Conservation (phyloP, 163 green algal species). For the Chlamydomonas reinhardtii region DNA sequence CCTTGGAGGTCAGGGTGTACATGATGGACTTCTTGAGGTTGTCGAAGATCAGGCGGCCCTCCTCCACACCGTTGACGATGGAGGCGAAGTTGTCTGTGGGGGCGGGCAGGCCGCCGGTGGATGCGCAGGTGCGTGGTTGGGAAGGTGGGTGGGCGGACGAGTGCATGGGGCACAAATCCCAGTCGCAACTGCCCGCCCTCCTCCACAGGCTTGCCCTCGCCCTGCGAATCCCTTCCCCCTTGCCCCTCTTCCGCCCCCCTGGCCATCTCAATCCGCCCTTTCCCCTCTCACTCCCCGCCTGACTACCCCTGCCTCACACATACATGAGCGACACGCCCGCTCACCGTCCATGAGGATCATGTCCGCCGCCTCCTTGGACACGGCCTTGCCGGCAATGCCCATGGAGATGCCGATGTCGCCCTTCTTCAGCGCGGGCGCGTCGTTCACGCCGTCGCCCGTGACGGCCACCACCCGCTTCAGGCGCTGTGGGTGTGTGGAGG, state of each 20-base stretch:
- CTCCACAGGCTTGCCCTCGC: too few species aligned
- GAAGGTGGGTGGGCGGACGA: slow-evolving; percentile 16
- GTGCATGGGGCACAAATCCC: too few species aligned
- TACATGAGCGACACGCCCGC: slow-evolving; percentile 38
- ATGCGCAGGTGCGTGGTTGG: too few species aligned
- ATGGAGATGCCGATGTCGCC: slow-evolving; percentile 95
- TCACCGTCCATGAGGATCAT: slow-evolving; percentile 93
- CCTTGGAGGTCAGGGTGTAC: slow-evolving; percentile 86
- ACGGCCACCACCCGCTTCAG: slow-evolving; percentile 42
- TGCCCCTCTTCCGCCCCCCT: too few species aligned
- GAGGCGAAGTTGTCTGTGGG: slow-evolving; percentile 80
- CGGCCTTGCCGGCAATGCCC: slow-evolving; percentile 86
- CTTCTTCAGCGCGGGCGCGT: slow-evolving; percentile 91
- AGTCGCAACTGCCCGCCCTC: too few species aligned
- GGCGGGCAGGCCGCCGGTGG: not conserved
- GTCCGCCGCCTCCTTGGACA: slow-evolving; percentile 86
- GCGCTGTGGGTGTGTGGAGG: slow-evolving; percentile 53
- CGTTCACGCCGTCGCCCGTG: slow-evolving; percentile 92
- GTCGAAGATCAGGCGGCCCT: slow-evolving; percentile 70
- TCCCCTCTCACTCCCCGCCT: too few species aligned
- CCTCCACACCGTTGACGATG: slow-evolving; percentile 87
- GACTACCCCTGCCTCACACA: too few species aligned
- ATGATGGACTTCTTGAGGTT: slow-evolving; percentile 92
- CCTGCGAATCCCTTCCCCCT: too few species aligned
- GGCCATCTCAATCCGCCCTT: too few species aligned